Conservation (phyloP, 495 filamentous ascomycete species). For the Penicillium diatomitis region DNA sequence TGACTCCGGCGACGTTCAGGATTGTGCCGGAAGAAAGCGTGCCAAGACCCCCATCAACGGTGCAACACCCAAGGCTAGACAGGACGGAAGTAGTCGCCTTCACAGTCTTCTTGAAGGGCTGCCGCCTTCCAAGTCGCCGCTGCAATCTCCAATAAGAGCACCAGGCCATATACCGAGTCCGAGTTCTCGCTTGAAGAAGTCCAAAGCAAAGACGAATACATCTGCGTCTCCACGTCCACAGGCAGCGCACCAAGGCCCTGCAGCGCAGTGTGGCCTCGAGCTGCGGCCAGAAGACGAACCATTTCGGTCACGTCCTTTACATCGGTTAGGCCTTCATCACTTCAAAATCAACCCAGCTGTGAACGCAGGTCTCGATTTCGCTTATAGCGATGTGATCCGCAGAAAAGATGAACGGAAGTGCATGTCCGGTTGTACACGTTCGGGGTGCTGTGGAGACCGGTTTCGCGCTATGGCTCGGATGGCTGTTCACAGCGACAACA, state of each 20-base stretch:
- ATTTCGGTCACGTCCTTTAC: slow-evolving; percentile 44
- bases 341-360: slow-evolving; percentile 76
- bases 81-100: slow-evolving; percentile 16
- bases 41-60: neutral
- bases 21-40: neutral
- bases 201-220: neutral
- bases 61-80: neutral
- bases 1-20: slow-evolving; percentile 11
- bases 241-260: neutral
- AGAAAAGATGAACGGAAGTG: slow-evolving; percentile 63
- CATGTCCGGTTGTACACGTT: slow-evolving; percentile 67
- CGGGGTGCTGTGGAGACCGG: slow-evolving; percentile 65
- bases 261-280: neutral
- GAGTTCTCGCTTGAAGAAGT: too few relatives aligned
- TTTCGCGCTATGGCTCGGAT: slow-evolving; percentile 57
- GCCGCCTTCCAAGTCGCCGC: slow-evolving; percentile 18
- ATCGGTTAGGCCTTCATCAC: slow-evolving; percentile 48
- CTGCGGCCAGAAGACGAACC: slow-evolving; percentile 27
- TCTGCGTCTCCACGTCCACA: neutral
- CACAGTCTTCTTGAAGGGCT: slow-evolving; percentile 28
- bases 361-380: slow-evolving; percentile 65
- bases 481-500: slow-evolving; percentile 17
- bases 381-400: slow-evolving; percentile 69
- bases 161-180: neutral
- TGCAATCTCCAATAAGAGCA: slow-evolving; percentile 1